These are phyloP conservation scores for Bromus sterilis DNA, from an alignment of 176 grass and related monocot species.

Conservation along the genomic window DNA sequence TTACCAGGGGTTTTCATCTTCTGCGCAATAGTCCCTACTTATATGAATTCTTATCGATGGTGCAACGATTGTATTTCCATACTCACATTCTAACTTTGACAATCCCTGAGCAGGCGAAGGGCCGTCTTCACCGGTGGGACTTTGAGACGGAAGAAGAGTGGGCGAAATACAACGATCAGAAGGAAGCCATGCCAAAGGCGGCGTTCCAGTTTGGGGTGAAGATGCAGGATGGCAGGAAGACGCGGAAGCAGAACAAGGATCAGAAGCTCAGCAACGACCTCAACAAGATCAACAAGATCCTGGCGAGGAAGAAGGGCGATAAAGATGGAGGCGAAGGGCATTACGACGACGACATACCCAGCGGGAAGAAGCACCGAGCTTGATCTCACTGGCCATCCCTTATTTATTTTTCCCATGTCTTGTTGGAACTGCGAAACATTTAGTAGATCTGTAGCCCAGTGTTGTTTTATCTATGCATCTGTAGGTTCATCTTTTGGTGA, in stretches of 20 bases:
- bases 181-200: slow-evolving; percentile 96
- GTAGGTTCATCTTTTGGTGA: neutral
- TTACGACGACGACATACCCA: slow-evolving; percentile 61
- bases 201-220: slow-evolving; percentile 99
- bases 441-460: neutral
- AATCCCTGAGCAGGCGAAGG: slow-evolving; percentile 67
- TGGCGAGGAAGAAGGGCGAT: slow-evolving; percentile 79
- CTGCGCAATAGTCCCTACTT: neutral
- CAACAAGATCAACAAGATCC: slow-evolving; percentile 95
- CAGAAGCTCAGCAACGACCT: slow-evolving; percentile 95
- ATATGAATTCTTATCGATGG: neutral
- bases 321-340: slow-evolving; percentile 46
- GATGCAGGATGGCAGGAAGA: slow-evolving; percentile 98
- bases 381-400: neutral
- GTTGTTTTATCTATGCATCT: neutral
- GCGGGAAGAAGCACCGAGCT: slow-evolving; percentile 67
- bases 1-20: neutral
- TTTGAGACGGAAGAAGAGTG: slow-evolving; percentile 99
- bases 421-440: neutral
- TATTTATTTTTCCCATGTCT: neutral
- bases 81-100: neutral
- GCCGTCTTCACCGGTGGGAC: slow-evolving; percentile 96
- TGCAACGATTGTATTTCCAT: neutral
- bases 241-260: slow-evolving; percentile 94
- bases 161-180: slow-evolving; percentile 90